Conservation (phyloP, 2,329 filamentous ascomycete species). For the Arthrobotrys iridis region DNA sequence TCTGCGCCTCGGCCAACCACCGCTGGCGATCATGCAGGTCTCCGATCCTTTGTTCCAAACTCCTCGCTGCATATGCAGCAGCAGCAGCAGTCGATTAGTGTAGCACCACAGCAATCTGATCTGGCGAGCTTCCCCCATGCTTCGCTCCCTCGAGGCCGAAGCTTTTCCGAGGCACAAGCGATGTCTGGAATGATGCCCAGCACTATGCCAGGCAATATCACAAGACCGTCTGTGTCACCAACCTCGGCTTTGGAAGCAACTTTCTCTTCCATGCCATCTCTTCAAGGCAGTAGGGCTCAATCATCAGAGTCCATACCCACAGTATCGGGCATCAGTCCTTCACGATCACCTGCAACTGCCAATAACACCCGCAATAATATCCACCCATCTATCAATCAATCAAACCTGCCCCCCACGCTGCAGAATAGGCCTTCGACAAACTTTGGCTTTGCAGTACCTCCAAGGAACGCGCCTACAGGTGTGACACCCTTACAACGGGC, state of each 20-base stretch:
- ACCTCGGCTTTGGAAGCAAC: constrained; percentile 33
- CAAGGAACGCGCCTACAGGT: constrained; percentile 5
- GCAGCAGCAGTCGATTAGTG: constrained; percentile 8
- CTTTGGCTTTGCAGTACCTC: constrained; percentile 46
- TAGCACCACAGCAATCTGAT: constrained; percentile 38
- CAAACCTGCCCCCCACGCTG: constrained; percentile 1
- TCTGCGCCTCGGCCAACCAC: constrained; percentile 2
- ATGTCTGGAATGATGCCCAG: constrained; percentile 1
- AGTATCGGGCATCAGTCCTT: constrained; percentile 20
- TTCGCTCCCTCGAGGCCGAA: constrained; percentile 35
- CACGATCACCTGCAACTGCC: constrained; percentile 25
- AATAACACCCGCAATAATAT: constrained; percentile 9
- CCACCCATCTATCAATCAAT: neutral
- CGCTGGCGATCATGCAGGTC: constrained; percentile 18
- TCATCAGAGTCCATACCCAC: constrained; percentile 49
- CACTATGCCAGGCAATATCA: neutral
- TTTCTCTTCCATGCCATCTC: constrained; percentile 44
- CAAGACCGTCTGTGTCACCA: constrained; percentile 38
- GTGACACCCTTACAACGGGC: constrained; percentile 37
- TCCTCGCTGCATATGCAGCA: constrained; percentile 15
- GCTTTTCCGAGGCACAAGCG: constrained; percentile 23
- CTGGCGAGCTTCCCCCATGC: constrained; percentile 31
- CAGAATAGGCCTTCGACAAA: constrained; percentile 26
- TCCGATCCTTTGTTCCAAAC: constrained; percentile 5
- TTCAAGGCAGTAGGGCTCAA: constrained; percentile 33